phyloP scores from a whole-genome alignment of 257 asterid genomes.

The Nicotiana attenuata region DNA sequence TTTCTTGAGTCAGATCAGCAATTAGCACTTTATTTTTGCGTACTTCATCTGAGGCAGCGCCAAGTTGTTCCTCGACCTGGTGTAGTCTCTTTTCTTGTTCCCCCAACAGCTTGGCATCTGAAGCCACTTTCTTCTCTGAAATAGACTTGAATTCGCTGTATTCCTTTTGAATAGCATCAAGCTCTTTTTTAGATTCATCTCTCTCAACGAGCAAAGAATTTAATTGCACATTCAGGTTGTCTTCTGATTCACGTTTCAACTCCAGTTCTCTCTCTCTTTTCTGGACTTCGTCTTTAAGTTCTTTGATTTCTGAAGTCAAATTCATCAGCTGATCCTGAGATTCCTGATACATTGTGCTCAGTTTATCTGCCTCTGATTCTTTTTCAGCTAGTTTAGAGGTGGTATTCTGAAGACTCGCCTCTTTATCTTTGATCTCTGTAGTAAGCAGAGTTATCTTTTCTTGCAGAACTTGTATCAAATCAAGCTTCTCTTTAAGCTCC shows the following conservation, averaged over 20 bases:
- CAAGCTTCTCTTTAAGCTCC: conserved; percentile 51
- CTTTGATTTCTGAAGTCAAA: conserved; percentile 40
- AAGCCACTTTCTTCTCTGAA: conserved; percentile 46
- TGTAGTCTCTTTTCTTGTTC: conserved; percentile 38
- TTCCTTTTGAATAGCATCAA: conserved; percentile 35
- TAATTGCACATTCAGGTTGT: conserved; percentile 34
- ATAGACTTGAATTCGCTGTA: conserved; percentile 39
- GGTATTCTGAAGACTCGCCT: conserved; percentile 26
- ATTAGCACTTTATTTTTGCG: conserved; percentile 25
- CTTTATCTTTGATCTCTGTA: conserved; percentile 59
- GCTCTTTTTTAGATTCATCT: conserved; percentile 35
- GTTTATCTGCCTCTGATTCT: conserved; percentile 37
- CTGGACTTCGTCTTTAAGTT: conserved; percentile 35
- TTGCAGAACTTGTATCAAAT: conserved; percentile 39
- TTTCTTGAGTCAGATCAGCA: conserved; percentile 51
- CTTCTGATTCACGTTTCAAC: conserved; percentile 34
- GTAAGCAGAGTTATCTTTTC: conserved; percentile 48
- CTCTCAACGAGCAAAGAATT: conserved; percentile 34
- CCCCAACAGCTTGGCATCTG: conserved; percentile 44
- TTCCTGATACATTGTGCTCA: conserved; percentile 30
- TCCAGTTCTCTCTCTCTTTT: conserved; percentile 48
- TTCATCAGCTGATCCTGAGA: conserved; percentile 35
- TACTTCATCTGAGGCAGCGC: conserved; percentile 34
- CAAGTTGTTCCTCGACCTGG: conserved; percentile 50
- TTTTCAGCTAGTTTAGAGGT: conserved; percentile 34